Percentiles rank a stretch among this genome's conserved stretches.
These are phyloP conservation scores for Periconia sp. DNA, from an alignment of 2,329 filamentous ascomycete species.

Conservation along the genomic window DNA sequence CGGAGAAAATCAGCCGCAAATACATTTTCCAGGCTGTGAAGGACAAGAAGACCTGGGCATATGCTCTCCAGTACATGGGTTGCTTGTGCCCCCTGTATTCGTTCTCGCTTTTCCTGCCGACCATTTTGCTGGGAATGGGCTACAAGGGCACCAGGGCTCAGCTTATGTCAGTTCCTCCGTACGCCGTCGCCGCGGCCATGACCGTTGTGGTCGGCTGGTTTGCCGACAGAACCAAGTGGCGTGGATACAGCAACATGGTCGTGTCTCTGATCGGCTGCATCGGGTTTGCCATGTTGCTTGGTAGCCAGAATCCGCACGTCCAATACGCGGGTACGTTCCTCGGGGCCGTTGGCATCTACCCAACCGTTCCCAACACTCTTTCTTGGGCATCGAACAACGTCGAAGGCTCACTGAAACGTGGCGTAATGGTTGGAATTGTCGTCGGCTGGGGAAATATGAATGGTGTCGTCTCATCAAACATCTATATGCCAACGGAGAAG, in stretches of 20 bases:
- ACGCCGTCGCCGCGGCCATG: conserved; percentile 71
- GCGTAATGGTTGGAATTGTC: conserved; percentile 84
- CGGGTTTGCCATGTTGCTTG: conserved; percentile 83
- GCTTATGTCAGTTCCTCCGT: conserved; percentile 77
- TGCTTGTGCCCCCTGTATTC: conserved; percentile 55
- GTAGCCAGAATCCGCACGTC: conserved; percentile 65
- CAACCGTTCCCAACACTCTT: conserved; percentile 84
- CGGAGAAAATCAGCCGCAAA: conserved; percentile 40
- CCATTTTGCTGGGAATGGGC: conserved; percentile 52
- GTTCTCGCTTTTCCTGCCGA: conserved; percentile 54
- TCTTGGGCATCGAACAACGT: conserved; percentile 88
- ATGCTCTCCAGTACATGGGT: conserved; percentile 69
- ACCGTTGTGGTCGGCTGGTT: conserved; percentile 75
- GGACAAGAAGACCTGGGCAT: conserved; percentile 58
- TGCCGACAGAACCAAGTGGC: conserved; percentile 74
- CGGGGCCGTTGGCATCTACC: conserved; percentile 86
- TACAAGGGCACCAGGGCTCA: conserved; percentile 70
- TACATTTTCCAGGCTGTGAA: conserved; percentile 52
- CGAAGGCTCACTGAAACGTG: conserved; percentile 92
- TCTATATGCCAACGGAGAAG: conserved; percentile 67
- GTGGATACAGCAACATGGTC: conserved; percentile 81
- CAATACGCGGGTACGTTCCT: conserved; percentile 87
- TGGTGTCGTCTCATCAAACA: conserved; percentile 82
- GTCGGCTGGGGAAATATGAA: conserved; percentile 93
- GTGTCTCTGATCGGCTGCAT: conserved; percentile 73